phyloP scores from a whole-genome alignment of 768 basidiomycete species.

The Serendipita sp. region DNA sequence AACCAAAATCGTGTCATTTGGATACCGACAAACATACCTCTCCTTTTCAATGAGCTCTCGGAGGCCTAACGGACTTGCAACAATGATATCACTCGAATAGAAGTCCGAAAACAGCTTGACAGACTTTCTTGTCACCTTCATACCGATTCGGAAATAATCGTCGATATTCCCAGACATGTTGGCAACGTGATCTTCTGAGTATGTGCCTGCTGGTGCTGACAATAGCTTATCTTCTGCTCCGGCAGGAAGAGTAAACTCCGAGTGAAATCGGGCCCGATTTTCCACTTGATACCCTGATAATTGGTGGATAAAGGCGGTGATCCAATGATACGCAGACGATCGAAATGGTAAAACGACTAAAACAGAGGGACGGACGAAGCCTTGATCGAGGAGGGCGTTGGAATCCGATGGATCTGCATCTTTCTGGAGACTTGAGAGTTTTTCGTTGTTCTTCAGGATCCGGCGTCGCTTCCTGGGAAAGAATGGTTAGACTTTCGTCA shows the following conservation, averaged over 20 bases:
- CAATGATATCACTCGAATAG: conserved; percentile 67
- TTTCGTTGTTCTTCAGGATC: conserved; percentile 88
- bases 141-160: conserved; percentile 81
- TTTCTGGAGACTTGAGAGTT: conserved; percentile 57
- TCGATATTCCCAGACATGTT: conserved; percentile 95
- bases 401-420: conserved; percentile 38
- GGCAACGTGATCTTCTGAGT: conserved; percentile 79
- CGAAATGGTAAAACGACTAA: conserved; percentile 87
- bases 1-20: background rate
- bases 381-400: conserved; percentile 77
- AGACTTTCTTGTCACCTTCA: conserved; percentile 85
- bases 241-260: conserved; percentile 69
- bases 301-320: conserved; percentile 61
- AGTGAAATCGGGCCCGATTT: conserved; percentile 65
- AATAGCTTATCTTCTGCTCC: conserved; percentile 70
- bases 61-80: conserved; percentile 87
- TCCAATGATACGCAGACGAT: conserved; percentile 70
- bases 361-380: conserved; percentile 89
- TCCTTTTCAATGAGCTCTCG: conserved; percentile 89
- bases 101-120: conserved; percentile 85
- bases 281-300: conserved; percentile 75
- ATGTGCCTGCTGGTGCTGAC: conserved; percentile 53
- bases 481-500: background rate
- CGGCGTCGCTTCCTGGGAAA: conserved; percentile 67
- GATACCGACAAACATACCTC: conserved; percentile 36